Conservation (phyloP, 2,329 filamentous ascomycete genomes). For the Aspergillus awamori region DNA sequence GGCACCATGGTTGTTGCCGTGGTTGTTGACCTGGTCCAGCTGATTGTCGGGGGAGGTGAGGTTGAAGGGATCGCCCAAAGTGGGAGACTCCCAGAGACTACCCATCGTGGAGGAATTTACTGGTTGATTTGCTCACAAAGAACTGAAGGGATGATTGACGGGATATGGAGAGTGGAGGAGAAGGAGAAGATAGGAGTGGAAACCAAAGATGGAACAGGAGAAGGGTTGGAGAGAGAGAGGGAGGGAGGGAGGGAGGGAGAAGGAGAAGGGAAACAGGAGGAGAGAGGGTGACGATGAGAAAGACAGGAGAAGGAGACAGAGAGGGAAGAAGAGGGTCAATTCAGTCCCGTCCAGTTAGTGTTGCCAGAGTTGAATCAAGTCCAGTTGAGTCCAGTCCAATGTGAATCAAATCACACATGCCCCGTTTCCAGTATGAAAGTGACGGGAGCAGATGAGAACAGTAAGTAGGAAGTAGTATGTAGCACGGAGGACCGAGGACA, state of each 20-base stretch:
- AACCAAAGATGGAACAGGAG: background rate
- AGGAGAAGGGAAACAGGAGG: background rate
- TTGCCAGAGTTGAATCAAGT: too few species aligned
- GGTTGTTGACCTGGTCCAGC: background rate
- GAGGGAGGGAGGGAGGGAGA: background rate
- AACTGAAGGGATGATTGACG: background rate
- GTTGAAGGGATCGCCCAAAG: slow-evolving; percentile 9
- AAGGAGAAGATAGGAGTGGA: background rate
- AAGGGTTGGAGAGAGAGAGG: background rate
- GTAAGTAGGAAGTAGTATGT: too few species aligned
- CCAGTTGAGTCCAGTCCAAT: too few species aligned
- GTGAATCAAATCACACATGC: too few species aligned
- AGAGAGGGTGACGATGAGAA: background rate
- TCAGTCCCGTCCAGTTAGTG: too few species aligned
- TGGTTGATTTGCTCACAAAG: background rate
- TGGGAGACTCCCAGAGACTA: slow-evolving; percentile 26
- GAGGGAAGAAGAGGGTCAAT: background rate
- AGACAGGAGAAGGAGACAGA: background rate
- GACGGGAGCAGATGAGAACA: background rate
- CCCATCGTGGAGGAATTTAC: slow-evolving; percentile 23
- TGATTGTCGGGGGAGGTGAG: background rate
- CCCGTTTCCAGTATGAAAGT: background rate
- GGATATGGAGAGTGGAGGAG: background rate
- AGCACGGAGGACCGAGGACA: too few species aligned
- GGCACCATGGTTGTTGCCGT: background rate